Conservation (phyloP, 352 stramenopile genomes). For the Globisporangium mamillatum region DNA sequence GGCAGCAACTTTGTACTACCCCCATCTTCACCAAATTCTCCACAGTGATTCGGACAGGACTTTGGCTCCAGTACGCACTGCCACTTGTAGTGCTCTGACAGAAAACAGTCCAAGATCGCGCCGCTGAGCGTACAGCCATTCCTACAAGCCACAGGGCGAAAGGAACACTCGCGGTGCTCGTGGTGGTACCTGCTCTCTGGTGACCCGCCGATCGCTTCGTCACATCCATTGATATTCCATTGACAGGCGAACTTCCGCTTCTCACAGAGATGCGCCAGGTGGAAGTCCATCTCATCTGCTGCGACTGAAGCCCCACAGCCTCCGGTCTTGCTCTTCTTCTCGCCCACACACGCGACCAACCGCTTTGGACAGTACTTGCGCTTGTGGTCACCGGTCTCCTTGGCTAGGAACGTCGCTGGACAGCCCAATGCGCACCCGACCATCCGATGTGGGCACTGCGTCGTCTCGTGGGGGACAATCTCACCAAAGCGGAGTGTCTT, state of each 20-base stretch:
- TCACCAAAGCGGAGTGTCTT: slow-evolving; percentile 37
- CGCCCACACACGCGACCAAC: slow-evolving; percentile 36
- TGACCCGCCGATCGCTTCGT: slow-evolving; percentile 35
- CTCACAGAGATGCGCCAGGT: slow-evolving; percentile 48
- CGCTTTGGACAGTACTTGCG: slow-evolving; percentile 53
- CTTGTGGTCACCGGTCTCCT: slow-evolving; percentile 32
- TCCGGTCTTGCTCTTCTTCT: slow-evolving; percentile 8
- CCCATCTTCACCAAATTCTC: background rate
- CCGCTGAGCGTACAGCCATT: slow-evolving; percentile 49
- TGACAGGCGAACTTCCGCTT: slow-evolving; percentile 47
- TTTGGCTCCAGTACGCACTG: slow-evolving; percentile 56
- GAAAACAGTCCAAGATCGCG: slow-evolving; percentile 44
- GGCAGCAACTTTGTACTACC: slow-evolving; percentile 2
- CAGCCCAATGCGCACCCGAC: slow-evolving; percentile 46
- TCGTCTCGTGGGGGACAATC: slow-evolving; percentile 47
- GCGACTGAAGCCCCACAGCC: slow-evolving; percentile 49
- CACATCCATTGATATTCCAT: slow-evolving; percentile 49
- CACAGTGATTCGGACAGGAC: slow-evolving; percentile 33
- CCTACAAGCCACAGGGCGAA: slow-evolving; percentile 40
- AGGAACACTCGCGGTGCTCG: slow-evolving; percentile 57
- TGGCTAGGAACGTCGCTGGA: slow-evolving; percentile 37
- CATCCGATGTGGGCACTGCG: slow-evolving; percentile 41
- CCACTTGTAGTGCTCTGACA: slow-evolving; percentile 59
- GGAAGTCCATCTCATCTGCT: slow-evolving; percentile 58
- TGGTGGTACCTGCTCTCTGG: slow-evolving; percentile 43